phyloP scores from a whole-genome alignment of 768 basidiomycete genomes.

The Amanita thiersii region DNA sequence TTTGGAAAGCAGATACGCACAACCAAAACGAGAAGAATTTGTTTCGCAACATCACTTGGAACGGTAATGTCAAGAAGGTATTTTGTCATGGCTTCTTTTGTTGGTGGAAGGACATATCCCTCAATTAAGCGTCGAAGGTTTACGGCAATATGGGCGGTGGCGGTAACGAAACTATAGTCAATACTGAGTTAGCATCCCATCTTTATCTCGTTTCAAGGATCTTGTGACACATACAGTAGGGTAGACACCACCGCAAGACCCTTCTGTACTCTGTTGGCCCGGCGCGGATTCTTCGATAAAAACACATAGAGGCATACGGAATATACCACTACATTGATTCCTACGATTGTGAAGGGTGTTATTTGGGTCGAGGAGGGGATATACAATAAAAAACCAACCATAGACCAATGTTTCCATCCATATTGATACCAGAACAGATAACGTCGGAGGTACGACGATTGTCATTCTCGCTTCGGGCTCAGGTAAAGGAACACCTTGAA shows the following conservation, averaged over 20 bases:
- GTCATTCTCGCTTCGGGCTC: too few relatives aligned
- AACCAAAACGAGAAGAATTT: slow-evolving; percentile 4
- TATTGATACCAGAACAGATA: slow-evolving; percentile 9
- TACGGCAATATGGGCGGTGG: slow-evolving; percentile 24
- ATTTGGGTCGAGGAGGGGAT: neutral
- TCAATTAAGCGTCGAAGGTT: slow-evolving; percentile 26
- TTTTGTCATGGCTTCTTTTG: slow-evolving; percentile 20
- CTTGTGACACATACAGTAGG: neutral
- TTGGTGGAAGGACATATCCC: slow-evolving; percentile 21
- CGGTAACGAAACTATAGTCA: slow-evolving; percentile 19
- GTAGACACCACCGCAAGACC: slow-evolving; percentile 2
- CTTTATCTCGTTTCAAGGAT: slow-evolving; percentile 10
- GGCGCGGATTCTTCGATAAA: neutral
- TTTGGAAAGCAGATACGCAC: neutral
- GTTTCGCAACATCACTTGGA: slow-evolving; percentile 25
- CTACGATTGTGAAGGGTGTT: slow-evolving; percentile 15
- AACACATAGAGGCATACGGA: slow-evolving; percentile 3
- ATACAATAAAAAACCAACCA: slow-evolving; percentile 3
- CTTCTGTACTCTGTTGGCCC: neutral
- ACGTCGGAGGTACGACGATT: slow-evolving; percentile 1
- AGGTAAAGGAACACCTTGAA: too few relatives aligned
- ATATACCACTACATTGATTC: slow-evolving; percentile 2
- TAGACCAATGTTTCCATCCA: slow-evolving; percentile 16
- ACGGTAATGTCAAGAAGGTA: slow-evolving; percentile 26
- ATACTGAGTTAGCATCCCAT: slow-evolving; percentile 11